These are phyloP conservation scores for Dendrobium catenatum DNA, from an alignment of 106 monocot genomes.

Conservation along the genomic window DNA sequence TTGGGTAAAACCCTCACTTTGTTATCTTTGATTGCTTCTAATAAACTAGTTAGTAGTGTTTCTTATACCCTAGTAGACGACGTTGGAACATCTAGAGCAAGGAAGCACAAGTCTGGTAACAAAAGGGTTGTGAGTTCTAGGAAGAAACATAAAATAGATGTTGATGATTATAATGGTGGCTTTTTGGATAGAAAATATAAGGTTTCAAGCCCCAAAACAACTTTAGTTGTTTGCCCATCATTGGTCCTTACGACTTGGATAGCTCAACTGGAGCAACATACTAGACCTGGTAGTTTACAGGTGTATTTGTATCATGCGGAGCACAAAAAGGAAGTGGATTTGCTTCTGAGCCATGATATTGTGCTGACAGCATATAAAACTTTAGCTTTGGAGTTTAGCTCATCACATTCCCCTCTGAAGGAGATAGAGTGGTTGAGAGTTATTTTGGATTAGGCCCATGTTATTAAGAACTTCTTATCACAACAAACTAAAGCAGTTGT, in stretches of 20 bases:
- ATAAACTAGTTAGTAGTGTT: constrained; percentile 9
- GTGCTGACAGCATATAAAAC: constrained; percentile 79
- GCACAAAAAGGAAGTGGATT: constrained; percentile 30
- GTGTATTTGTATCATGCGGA: constrained; percentile 85
- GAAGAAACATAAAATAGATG: constrained; percentile 28
- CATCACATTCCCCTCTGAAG: constrained; percentile 42
- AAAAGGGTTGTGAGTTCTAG: constrained; percentile 2
- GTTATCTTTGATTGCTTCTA: constrained; percentile 68
- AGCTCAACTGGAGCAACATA: constrained; percentile 85
- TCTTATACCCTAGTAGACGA: not conserved
- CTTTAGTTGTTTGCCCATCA: constrained; percentile 86
- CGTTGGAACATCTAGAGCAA: not conserved
- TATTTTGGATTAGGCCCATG: constrained; percentile 87
- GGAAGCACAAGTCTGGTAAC: constrained; percentile 3
- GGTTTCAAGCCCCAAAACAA: constrained; percentile 22
- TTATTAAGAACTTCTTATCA: constrained; percentile 78
- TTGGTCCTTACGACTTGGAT: constrained; percentile 91
- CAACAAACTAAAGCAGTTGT: constrained; percentile 90
- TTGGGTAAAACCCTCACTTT: constrained; percentile 88
- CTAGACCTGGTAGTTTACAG: constrained; percentile 52
- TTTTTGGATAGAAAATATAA: not conserved
- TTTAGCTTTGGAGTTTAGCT: constrained; percentile 44
- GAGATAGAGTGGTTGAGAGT: constrained; percentile 80
- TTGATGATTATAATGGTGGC: not conserved
- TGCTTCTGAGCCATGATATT: constrained; percentile 66